A percentile compares a stretch with the other conserved stretches of the same genome.
Evolutionary conservation across 106 monocot genomes (phyloP).

Genomic region (Dioscorea dumetorum): DNA sequence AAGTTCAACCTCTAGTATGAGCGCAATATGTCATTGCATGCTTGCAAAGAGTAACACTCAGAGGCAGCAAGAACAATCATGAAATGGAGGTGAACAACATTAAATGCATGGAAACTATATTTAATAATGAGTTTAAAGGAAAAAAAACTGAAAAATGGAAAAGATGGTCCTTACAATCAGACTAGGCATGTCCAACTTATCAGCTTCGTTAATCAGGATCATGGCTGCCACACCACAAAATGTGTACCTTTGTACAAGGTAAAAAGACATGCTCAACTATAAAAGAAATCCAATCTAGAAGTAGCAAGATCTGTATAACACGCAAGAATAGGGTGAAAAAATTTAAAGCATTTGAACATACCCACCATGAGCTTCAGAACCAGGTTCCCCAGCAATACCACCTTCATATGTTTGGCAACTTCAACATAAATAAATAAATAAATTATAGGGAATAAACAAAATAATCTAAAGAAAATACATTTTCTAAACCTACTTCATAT

Average conservation of each 20-base stretch:
- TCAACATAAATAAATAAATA: slow-evolving; percentile 17
- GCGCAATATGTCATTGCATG: not conserved
- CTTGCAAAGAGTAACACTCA: not conserved
- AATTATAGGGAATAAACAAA: not conserved
- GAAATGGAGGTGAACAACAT: no score
- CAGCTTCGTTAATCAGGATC: slow-evolving; percentile 85
- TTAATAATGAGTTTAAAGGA: not conserved
- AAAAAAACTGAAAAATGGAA: not conserved
- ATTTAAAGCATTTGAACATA: slow-evolving; percentile 39
- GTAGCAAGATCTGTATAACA: no score
- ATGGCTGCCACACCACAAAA: slow-evolving; percentile 95
- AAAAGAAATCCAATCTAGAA: not conserved
- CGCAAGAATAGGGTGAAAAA: not conserved
- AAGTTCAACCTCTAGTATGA: not conserved
- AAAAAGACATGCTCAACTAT: not conserved
- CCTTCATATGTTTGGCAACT: slow-evolving; percentile 99
- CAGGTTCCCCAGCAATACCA: slow-evolving; percentile 96
- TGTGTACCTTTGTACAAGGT: slow-evolving; percentile 65
- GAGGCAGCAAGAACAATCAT: not conserved
- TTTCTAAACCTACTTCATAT: not conserved
- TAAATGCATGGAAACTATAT: no score
- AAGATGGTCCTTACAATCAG: slow-evolving; percentile 64
- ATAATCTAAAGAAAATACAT: not conserved
- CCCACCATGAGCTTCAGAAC: slow-evolving; percentile 99
- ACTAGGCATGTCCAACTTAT: slow-evolving; percentile 68